Conservation (phyloP, 768 basidiomycete genomes). For the Phallus indusiatus region DNA sequence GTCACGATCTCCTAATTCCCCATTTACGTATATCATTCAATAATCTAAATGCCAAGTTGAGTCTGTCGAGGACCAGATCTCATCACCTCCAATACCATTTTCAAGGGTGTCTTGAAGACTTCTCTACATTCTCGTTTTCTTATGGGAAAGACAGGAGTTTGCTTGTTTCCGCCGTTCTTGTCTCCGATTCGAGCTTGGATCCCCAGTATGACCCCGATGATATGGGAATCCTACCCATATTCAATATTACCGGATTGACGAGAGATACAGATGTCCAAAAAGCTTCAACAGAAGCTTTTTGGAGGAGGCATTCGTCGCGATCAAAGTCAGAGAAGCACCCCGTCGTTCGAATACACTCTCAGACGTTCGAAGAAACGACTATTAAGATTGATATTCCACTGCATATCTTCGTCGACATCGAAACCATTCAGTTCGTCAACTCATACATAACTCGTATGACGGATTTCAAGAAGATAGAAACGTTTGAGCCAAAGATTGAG, state of each 20-base stretch:
- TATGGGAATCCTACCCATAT: slow-evolving; percentile 34
- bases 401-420: slow-evolving; percentile 71
- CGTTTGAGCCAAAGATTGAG: background rate
- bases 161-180: slow-evolving; percentile 24
- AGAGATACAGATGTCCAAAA: slow-evolving; percentile 26
- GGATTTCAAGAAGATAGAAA: slow-evolving; percentile 13
- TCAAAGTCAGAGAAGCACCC: slow-evolving; percentile 16
- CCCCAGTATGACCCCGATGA: slow-evolving; percentile 36
- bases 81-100: background rate
- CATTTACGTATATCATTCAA: slow-evolving; percentile 5
- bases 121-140: background rate
- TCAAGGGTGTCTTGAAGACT: background rate
- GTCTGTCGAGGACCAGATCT: background rate
- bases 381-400: slow-evolving; percentile 34
- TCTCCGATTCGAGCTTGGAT: slow-evolving; percentile 61
- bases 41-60: background rate
- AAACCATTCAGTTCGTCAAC: slow-evolving; percentile 24
- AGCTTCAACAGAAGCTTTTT: slow-evolving; percentile 49
- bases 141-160: background rate
- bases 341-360: slow-evolving; percentile 18
- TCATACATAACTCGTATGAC: slow-evolving; percentile 39
- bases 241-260: slow-evolving; percentile 60
- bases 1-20: background rate
- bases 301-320: slow-evolving; percentile 38
- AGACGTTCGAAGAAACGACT: background rate